Evolutionary conservation across 2,329 filamentous ascomycete genomes (phyloP), one percentile per base, ranked within the genome.

Genomic region (Thelonectria rubi): DNA sequence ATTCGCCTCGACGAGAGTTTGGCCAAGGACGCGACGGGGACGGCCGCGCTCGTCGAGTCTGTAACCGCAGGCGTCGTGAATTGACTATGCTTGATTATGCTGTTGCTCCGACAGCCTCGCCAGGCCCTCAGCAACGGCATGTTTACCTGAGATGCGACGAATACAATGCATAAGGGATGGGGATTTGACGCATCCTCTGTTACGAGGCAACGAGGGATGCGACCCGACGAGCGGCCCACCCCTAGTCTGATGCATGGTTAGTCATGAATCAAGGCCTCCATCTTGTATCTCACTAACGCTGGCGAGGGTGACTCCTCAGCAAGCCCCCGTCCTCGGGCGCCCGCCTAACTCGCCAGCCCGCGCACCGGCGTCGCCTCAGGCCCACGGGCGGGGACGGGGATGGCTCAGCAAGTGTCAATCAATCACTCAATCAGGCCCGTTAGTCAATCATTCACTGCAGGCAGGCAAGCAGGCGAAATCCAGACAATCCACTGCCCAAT

Each of bases 351-450:
- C 58, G 52, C 46, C 34, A 24, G 53, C 46, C 52, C 48, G 58
- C 47, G 42, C 42, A 56, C 58, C 42, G 59, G 65, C 62, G 69
- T 68, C 68, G 65, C 66, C 68, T 70, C 68, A 69, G 62, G 65
- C 65, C 60, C 66, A 51, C 48, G 26, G 10, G 26, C 26, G 42
- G 58, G 52, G 58, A 51, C 58, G 53, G 58, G 58, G 66, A 42
- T 53, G 48, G 47, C 21, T 42, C 42, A 58, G 61, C 54, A 66
- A 60, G 66, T 67, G 65, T 71, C 57, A 66, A 57, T 63, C 65
- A 66, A 47, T 59, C 65, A 56, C 65, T 63, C 66, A 67, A 70
- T 69, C 65, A 68, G 54, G 60, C 48, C 58, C 51, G 64, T 62
- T 63, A 42, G 45, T 58, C 59, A 58, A 55, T 63, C 68, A 69